Evolutionary conservation across 1,139 yeast species (phyloP).

Genomic region (Hyphopichia khmerensis): DNA sequence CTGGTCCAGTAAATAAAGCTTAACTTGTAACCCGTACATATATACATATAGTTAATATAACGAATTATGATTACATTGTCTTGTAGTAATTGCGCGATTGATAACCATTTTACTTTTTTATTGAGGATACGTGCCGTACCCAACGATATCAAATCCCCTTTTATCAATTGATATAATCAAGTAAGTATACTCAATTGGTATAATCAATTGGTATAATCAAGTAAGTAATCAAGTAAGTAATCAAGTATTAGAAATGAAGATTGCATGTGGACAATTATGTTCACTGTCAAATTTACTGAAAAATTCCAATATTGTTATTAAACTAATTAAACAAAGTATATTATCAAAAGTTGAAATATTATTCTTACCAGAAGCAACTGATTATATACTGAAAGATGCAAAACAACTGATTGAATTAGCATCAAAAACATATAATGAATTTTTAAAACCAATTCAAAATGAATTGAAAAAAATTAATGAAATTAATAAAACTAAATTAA

Average conservation of each 20-base stretch:
- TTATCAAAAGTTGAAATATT: conserved; percentile 58
- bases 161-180: background rate
- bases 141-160: too few relatives aligned
- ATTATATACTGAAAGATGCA: conserved; percentile 74
- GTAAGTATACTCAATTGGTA: too few relatives aligned
- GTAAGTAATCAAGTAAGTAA: too few relatives aligned
- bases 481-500: conserved; percentile 16
- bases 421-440: conserved; percentile 48
- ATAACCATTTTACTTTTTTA: too few relatives aligned
- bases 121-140: too few relatives aligned
- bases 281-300: conserved; percentile 65
- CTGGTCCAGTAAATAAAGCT: conserved; percentile 45
- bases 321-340: conserved; percentile 63
- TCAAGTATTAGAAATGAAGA: conserved; percentile 18
- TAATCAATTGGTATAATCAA: too few relatives aligned
- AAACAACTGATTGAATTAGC: conserved; percentile 64
- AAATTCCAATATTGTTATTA: conserved; percentile 60
- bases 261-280: conserved; percentile 88
- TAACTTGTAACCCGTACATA: too few relatives aligned
- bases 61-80: too few relatives aligned
- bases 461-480: conserved; percentile 31
- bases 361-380: conserved; percentile 92
- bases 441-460: conserved; percentile 47
- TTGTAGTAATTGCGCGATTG: too few relatives aligned
- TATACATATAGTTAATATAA: too few relatives aligned